Evolutionary conservation across 805 yeast species (phyloP).

Genomic region (Candida ficus): DNA sequence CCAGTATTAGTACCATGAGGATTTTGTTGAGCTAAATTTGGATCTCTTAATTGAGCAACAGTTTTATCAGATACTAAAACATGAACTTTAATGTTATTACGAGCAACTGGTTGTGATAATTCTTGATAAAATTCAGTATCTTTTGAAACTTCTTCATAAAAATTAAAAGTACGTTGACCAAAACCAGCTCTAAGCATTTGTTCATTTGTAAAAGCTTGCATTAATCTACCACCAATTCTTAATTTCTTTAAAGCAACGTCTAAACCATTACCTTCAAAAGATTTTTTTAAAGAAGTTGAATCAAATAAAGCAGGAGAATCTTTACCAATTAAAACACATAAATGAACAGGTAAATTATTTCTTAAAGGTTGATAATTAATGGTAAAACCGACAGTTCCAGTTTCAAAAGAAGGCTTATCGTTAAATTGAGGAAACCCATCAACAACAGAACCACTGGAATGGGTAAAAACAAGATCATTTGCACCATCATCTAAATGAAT

Average conservation of each 20-base stretch:
- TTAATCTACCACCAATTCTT: constrained; percentile 77
- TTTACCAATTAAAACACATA: constrained; percentile 68
- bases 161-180: constrained; percentile 73
- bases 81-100: constrained; percentile 74
- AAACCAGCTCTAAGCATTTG: constrained; percentile 78
- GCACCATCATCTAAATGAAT: constrained; percentile 66
- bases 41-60: constrained; percentile 66
- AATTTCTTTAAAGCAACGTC: constrained; percentile 69
- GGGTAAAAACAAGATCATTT: constrained; percentile 52
- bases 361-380: constrained; percentile 50
- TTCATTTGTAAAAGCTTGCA: constrained; percentile 89
- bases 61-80: constrained; percentile 63
- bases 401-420: constrained; percentile 2
- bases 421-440: constrained; percentile 28
- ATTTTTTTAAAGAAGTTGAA: constrained; percentile 47
- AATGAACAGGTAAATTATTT: constrained; percentile 72
- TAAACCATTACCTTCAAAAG: constrained; percentile 57
- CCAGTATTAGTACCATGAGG: constrained; percentile 66
- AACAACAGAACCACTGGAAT: constrained; percentile 31
- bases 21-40: constrained; percentile 85
- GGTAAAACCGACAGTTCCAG: constrained; percentile 21
- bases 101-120: constrained; percentile 23
- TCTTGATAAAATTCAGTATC: constrained; percentile 51
- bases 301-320: constrained; percentile 75
- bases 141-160: constrained; percentile 56